A percentile compares a stretch with the other conserved stretches of the same genome.
These are phyloP conservation scores for Nemania serpens DNA, from an alignment of 2,329 filamentous ascomycete species.

Conservation along the genomic window DNA sequence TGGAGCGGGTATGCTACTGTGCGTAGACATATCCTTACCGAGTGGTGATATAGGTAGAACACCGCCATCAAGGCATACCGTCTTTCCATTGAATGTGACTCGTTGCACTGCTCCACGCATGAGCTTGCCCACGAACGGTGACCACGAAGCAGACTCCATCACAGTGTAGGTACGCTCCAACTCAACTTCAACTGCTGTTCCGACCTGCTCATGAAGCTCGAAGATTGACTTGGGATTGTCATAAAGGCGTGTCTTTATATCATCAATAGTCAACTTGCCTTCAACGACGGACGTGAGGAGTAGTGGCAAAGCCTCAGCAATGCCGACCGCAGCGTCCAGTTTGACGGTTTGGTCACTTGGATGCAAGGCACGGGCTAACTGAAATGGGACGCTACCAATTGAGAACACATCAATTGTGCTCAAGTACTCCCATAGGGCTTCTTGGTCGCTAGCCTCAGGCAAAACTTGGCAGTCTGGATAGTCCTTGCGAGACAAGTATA, in stretches of 20 bases:
- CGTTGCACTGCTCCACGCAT: constrained; percentile 74
- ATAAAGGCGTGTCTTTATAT: constrained; percentile 72
- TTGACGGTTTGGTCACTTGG: constrained; percentile 46
- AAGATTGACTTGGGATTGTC: constrained; percentile 82
- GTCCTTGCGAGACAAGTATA: constrained; percentile 75
- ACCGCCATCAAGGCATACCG: constrained; percentile 75
- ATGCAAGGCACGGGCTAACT: constrained; percentile 64
- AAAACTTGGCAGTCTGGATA: constrained; percentile 70
- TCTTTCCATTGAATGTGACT: constrained; percentile 75
- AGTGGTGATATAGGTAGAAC: constrained; percentile 59
- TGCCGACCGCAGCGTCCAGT: constrained; percentile 66
- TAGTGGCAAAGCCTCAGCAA: constrained; percentile 74
- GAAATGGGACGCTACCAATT: constrained; percentile 77
- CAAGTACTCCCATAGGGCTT: constrained; percentile 75
- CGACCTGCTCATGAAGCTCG: constrained; percentile 79
- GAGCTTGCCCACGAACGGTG: constrained; percentile 71
- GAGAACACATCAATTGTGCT: constrained; percentile 78
- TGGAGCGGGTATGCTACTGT: constrained; percentile 54
- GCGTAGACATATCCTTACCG: constrained; percentile 77
- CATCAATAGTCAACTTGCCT: constrained; percentile 73
- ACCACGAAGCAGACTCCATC: constrained; percentile 61
- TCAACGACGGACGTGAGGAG: constrained; percentile 77
- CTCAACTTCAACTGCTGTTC: constrained; percentile 74
- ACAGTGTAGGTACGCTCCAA: constrained; percentile 72
- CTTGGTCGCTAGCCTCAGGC: constrained; percentile 70